Percentiles rank a stretch among this genome's conserved stretches.
Evolutionary conservation across 495 filamentous ascomycete species (phyloP).

Genomic region (Penicillium canescens): DNA sequence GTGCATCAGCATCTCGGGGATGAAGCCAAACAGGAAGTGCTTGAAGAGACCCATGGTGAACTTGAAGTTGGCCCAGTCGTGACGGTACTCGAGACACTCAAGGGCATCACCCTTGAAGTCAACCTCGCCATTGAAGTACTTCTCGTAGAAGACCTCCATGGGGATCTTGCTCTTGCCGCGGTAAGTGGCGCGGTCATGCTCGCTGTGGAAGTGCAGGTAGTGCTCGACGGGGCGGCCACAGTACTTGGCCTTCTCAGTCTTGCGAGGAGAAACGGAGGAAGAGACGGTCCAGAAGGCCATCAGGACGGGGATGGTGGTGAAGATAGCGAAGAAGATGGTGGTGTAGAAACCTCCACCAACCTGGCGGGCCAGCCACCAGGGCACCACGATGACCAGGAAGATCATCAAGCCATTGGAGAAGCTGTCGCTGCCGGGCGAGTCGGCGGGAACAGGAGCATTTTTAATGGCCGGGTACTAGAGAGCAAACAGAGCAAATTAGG

Average conservation of each 20-base stretch:
- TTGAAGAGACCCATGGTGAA: conserved; percentile 66
- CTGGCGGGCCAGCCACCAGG: conserved; percentile 55
- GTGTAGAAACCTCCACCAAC: conserved; percentile 57
- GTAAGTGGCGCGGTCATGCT: conserved; percentile 70
- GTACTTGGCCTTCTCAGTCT: conserved; percentile 58
- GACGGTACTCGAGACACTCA: conserved; percentile 78
- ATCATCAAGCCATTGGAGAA: conserved; percentile 61
- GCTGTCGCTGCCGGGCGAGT: conserved; percentile 56
- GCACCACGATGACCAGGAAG: conserved; percentile 48
- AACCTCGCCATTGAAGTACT: conserved; percentile 84
- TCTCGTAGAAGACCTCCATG: conserved; percentile 84
- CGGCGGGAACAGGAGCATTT: conserved; percentile 65
- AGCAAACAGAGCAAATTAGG: conserved; percentile 3
- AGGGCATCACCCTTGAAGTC: conserved; percentile 83
- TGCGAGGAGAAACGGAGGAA: conserved; percentile 58
- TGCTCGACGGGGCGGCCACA: conserved; percentile 80
- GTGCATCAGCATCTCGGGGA: conserved; percentile 69
- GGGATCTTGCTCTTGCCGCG: conserved; percentile 77
- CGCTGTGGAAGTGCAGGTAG: conserved; percentile 82
- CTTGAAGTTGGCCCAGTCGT: conserved; percentile 81
- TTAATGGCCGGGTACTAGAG: conserved; percentile 62
- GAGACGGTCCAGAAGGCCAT: conserved; percentile 59
- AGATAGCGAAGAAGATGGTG: conserved; percentile 56
- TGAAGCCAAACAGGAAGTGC: conserved; percentile 68
- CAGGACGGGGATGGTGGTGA: conserved; percentile 59